Evolutionary conservation across 2,329 filamentous ascomycete species (phyloP).

Genomic region (Pochonia chlamydosporia): DNA sequence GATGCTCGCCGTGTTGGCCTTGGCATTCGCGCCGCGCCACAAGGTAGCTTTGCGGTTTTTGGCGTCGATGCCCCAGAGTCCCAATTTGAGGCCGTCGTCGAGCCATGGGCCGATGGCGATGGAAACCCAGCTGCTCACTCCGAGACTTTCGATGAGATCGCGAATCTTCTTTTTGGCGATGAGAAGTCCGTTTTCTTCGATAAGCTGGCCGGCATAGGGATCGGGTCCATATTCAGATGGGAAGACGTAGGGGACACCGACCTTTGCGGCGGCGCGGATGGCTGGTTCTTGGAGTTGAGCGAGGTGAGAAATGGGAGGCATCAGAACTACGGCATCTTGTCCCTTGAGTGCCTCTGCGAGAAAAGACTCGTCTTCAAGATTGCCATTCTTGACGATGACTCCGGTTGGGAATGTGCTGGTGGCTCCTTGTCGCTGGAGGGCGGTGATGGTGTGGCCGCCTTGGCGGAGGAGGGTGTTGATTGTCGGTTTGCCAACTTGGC

Average conservation of each 20-base stretch:
- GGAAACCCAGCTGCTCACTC: conserved; percentile 24
- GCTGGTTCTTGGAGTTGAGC: conserved; percentile 17
- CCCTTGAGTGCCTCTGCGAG: conserved; percentile 20
- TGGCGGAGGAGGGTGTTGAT: conserved; percentile 32
- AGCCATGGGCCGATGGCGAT: conserved; percentile 27
- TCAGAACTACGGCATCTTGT: conserved; percentile 27
- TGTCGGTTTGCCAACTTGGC: conserved; percentile 31
- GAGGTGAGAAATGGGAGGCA: conserved; percentile 11
- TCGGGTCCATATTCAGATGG: conserved; percentile 27
- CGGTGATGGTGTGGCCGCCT: conserved; percentile 43
- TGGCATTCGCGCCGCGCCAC: conserved; percentile 22
- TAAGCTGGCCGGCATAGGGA: conserved; percentile 15
- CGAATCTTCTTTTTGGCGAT: conserved; percentile 19
- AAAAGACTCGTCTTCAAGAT: conserved; percentile 39
- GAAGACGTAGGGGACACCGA: conserved; percentile 23
- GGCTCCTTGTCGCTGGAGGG: conserved; percentile 40
- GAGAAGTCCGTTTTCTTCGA: conserved; percentile 17
- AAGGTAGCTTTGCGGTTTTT: conserved; percentile 22
- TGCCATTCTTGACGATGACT: conserved; percentile 30
- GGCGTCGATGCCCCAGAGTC: conserved; percentile 25
- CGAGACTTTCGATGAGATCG: conserved; percentile 22
- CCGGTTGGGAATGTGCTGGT: conserved; percentile 32
- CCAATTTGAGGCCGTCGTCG: conserved; percentile 22
- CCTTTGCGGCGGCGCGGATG: conserved; percentile 25
- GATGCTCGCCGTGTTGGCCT: conserved; percentile 23